Percentiles rank a stretch among this genome's conserved stretches.
Conservation (phyloP, 306 rosid species). For the Cucurbita moschata region DNA sequence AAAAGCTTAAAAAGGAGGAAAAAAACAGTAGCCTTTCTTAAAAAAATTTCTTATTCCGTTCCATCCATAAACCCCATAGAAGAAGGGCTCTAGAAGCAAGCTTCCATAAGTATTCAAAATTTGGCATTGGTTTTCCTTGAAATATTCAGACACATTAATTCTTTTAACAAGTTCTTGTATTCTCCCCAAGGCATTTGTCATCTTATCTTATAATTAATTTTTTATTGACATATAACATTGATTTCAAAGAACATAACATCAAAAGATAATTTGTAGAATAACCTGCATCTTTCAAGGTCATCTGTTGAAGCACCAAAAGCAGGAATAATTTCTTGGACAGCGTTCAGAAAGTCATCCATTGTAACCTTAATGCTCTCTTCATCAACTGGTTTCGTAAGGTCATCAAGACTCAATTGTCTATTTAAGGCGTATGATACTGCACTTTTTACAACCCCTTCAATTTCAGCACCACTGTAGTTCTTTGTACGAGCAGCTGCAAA, state of each 20-base stretch:
- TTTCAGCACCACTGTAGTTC: conserved; percentile 98
- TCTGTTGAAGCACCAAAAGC: conserved; percentile 98
- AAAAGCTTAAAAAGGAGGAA: no score
- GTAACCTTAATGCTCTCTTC: conserved; percentile 92
- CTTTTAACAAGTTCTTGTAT: neutral
- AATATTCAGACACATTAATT: neutral
- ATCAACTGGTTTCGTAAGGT: conserved; percentile 88
- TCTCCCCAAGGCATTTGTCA: neutral
- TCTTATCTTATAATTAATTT: neutral
- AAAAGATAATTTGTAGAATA: neutral
- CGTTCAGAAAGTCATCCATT: conserved; percentile 86
- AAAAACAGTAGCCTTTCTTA: no score
- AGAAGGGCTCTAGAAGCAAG: no score
- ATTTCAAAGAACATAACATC: neutral
- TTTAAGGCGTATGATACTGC: conserved; percentile 95
- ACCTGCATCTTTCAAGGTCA: conserved; percentile 97
- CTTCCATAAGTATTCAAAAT: no score
- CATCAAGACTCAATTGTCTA: conserved; percentile 83
- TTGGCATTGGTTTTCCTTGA: no score
- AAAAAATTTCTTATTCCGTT: no score
- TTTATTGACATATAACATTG: neutral
- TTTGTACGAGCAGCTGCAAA: conserved; percentile 89
- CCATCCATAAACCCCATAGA: no score
- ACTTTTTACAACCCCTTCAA: conserved; percentile 99
- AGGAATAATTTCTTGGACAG: conserved; percentile 67